Conservation (phyloP, 371 early-diverging fungal species). For the Batkoa obscura region DNA sequence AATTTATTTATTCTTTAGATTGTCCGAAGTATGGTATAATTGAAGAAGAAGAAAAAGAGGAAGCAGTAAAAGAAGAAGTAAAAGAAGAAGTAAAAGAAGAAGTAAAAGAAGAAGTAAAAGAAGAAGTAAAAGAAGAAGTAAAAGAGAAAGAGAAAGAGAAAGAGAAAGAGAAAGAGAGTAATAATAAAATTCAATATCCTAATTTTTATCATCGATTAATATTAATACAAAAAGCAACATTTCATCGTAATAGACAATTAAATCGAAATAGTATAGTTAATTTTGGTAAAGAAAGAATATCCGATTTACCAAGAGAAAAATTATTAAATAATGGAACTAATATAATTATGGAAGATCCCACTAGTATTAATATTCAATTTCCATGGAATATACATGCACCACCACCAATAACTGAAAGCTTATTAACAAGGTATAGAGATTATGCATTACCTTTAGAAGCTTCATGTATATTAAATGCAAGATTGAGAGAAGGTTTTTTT, state of each 20-base stretch:
- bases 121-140: no score
- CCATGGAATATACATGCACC: constrained; percentile 69
- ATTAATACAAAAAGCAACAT: constrained; percentile 37
- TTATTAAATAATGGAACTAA: constrained; percentile 14
- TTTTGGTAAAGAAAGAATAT: constrained; percentile 20
- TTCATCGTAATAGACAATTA: constrained; percentile 26
- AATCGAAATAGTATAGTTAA: constrained; percentile 14
- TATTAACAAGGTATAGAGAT: constrained; percentile 54
- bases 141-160: no score
- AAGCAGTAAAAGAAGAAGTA: no score
- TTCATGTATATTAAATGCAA: constrained; percentile 40
- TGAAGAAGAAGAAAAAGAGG: no score
- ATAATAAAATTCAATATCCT: no score
- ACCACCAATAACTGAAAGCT: constrained; percentile 56
- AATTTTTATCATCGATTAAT: constrained; percentile 66
- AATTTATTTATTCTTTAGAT: constrained; percentile 54
- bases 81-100: no score
- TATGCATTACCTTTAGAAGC: constrained; percentile 42
- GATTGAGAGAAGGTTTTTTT: constrained; percentile 70
- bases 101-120: no score
- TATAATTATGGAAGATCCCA: no score
- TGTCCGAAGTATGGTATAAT: no score
- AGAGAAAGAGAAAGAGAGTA: no score
- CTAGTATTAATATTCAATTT: constrained; percentile 26
- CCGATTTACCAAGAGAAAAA: constrained; percentile 33